These are phyloP conservation scores for Emiliania huxleyi DNA, from an alignment of 78 protist genomes.

Conservation along the genomic window DNA sequence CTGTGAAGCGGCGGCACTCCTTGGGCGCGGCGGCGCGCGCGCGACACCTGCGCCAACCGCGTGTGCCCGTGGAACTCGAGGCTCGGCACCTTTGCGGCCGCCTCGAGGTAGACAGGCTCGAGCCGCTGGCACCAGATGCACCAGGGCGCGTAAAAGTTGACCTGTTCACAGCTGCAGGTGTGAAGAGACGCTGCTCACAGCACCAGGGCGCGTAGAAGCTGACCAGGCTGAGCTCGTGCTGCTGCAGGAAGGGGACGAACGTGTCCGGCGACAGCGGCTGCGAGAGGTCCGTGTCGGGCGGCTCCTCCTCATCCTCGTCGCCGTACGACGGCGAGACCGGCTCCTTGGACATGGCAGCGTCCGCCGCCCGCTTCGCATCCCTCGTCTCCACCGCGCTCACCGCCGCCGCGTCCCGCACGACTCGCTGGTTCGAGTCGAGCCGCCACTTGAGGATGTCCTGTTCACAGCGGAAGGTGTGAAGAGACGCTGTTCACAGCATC, in stretches of 20 bases:
- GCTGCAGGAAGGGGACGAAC: not conserved
- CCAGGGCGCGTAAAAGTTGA: constrained; percentile 36
- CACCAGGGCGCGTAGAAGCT: constrained; percentile 36
- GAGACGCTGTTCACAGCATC: not conserved
- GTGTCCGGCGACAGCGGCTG: not conserved
- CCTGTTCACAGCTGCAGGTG: no score
- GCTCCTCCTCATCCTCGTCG: not conserved
- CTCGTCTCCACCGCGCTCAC: not conserved
- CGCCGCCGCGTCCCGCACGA: not conserved
- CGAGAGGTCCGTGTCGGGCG: not conserved
- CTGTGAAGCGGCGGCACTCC: no score
- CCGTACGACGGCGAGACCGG: not conserved
- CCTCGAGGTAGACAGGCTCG: constrained; percentile 5
- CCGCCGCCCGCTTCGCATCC: not conserved
- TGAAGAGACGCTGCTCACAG: no score
- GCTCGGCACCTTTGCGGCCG: not conserved
- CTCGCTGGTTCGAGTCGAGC: not conserved
- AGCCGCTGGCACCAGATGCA: constrained; percentile 20
- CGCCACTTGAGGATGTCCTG: constrained; percentile 1
- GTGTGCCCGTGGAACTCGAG: not conserved
- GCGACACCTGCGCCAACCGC: not conserved
- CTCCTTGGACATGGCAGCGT: not conserved
- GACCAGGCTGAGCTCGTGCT: constrained; percentile 5
- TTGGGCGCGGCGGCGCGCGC: no score
- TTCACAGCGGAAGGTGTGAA: no score